phyloP scores from a whole-genome alignment of 73 alveolate genomes.

The Paramecium biaurelia region DNA sequence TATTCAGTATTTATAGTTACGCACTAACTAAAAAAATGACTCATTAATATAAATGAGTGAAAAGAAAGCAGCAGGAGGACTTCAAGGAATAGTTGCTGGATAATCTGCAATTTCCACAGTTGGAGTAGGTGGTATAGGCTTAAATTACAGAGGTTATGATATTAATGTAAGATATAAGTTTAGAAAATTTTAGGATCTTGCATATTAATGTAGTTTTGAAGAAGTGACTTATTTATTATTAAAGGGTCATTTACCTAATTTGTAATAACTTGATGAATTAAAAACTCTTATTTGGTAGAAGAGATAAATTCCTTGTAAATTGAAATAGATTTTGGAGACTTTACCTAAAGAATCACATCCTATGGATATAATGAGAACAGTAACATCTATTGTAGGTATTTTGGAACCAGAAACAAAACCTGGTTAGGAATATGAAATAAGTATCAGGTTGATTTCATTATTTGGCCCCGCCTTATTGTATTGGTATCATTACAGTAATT shows the following conservation, averaged over 20 bases:
- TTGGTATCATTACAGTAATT: constrained; percentile 73
- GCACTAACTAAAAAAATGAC: neutral
- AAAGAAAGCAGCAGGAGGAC: constrained; percentile 66
- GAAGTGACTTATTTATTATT: constrained; percentile 75
- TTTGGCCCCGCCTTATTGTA: constrained; percentile 74
- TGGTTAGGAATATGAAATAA: constrained; percentile 51
- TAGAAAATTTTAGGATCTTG: constrained; percentile 36
- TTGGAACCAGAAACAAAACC: constrained; percentile 72
- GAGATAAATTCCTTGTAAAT: constrained; percentile 64
- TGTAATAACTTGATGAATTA: constrained; percentile 52
- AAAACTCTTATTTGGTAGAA: constrained; percentile 37
- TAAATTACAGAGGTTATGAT: constrained; percentile 76
- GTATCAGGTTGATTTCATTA: constrained; percentile 70
- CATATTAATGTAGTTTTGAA: constrained; percentile 69
- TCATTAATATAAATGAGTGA: constrained; percentile 13
- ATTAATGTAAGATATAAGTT: constrained; percentile 53
- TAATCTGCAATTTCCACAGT: constrained; percentile 72
- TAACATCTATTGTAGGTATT: constrained; percentile 69
- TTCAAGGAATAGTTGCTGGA: constrained; percentile 75
- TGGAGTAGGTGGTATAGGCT: constrained; percentile 69
- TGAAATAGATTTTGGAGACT: constrained; percentile 64
- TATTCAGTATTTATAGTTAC: neutral
- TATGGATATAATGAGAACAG: constrained; percentile 79
- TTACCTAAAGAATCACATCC: constrained; percentile 79
- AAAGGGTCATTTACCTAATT: constrained; percentile 66